Evolutionary conservation across 306 rosid genomes (phyloP), one percentile per base, ranked within the genome.

Genomic region (Lupinus albus): DNA sequence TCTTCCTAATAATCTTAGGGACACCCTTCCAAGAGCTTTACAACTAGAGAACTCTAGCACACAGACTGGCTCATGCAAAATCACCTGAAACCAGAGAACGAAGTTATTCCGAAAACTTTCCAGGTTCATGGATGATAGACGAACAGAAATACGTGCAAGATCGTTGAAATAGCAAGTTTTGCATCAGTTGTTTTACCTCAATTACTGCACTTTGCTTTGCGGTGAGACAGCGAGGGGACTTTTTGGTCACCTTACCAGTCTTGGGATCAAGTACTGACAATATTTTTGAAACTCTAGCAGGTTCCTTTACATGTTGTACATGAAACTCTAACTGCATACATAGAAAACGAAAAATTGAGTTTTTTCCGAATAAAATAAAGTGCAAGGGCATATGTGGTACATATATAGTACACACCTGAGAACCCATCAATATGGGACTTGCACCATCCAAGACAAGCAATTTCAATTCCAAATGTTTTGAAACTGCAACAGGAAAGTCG

Each of bases 191-290:
- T 25, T 67, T 90, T 68, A 93, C 99, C 99, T 93, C 97, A 35
- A 93, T 17, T 14, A 86, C 84, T 20, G 99, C 99, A 74, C 84
- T 88, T 77, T 93, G 99, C 81, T 88, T 90, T 17, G 97, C 84
- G 11, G 75, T 75, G 60, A 93, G 95, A 76, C 89, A 86, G 13
- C 99, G 94, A 1, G 99, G 99, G 32, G 90, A 80, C 74, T 84
- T 88, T 72, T 88, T 93, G 20, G 85, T 78, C 73, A 81, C 89
- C 78, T 93, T 85, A 35, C 99, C 96, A 5, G 94, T 93, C 88
- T 90, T 93, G 4, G 96, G 68, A 77, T 93, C 97, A 14, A 90
- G 87, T 72, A 85, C 60, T 10, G 94, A 90, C 55, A 82, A 28
- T 79, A 93, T 85, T 71, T 49, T 86, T 48, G 84, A 83, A 14